Base-by-base conservation (phyloP, 1,284 basidiomycete genomes). In the Ceratobasidium sp. region DNA sequence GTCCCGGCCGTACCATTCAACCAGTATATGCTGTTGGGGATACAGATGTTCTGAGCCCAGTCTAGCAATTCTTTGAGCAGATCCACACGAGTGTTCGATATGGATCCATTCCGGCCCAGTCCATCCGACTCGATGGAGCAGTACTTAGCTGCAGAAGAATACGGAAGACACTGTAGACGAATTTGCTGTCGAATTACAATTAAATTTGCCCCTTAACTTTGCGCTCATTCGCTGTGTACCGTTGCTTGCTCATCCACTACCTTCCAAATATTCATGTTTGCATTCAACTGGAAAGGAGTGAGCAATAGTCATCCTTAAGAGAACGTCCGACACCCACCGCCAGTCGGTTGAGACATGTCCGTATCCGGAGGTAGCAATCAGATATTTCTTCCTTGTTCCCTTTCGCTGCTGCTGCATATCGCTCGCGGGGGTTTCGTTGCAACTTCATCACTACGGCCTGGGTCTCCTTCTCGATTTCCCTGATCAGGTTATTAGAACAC, bases 1-100 rank as follows among this genome's bases (percentile, higher is more conserved):
- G 67, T 69, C 3, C 68, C 68, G 12, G 68, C 52, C 68, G 57
- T 70, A 4, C 68, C 68, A n/a, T 57, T 57, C 26, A 70, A 33
- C 68, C 68, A 70, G 54, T 46, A 70, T 20, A 48, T 61, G 1
- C 20, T 46, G 10, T 61, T n/a, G n/a, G n/a, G 20, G 15, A 38
- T 33, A 0, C 23, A 5, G 9, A 2, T 23, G 15, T 70, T 15
- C 2, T 33, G 9, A 17, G 54, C 54, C 68, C 68, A 70, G 13
- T 13, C 15, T 23, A 9, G 20, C 12, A 70, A 42, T 23, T 46
- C 6, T 17, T 59, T 12, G 0, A 70, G 23, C 15, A 26, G 38
- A 13, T 40, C 33, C 23, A 26, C 40, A 12, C 68, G 68, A 23
- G 68, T 70, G 3, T 38, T 40, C 9, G 12, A 38, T 1, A 40